phyloP scores from a whole-genome alignment of 352 stramenopile species.

The Pythium guiyangense region DNA sequence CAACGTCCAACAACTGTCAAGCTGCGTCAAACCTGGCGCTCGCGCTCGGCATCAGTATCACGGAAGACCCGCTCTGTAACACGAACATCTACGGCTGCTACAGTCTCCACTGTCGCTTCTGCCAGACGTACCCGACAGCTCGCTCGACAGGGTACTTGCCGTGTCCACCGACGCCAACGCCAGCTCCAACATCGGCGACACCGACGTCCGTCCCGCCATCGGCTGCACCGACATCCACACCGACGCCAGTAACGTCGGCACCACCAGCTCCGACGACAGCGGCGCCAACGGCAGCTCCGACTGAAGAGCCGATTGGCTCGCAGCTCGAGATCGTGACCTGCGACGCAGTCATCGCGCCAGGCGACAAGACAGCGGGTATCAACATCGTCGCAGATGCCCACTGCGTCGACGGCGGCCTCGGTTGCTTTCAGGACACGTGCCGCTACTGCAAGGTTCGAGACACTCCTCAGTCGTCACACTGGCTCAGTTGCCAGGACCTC shows the following conservation, averaged over 20 bases:
- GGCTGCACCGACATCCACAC: too few relatives aligned
- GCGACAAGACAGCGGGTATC: constrained; percentile 14
- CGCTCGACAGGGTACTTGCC: constrained; percentile 7
- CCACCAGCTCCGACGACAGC: background rate
- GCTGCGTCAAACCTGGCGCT: background rate
- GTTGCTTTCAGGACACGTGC: constrained; percentile 20
- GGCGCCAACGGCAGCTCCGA: background rate
- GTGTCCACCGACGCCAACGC: background rate
- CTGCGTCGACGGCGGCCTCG: constrained; percentile 19
- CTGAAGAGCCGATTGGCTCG: background rate
- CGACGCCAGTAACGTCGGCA: background rate
- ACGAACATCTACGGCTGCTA: background rate
- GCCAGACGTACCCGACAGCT: background rate
- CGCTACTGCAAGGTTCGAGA: constrained; percentile 20
- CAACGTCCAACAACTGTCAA: background rate
- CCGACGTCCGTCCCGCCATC: too few relatives aligned
- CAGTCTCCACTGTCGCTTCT: constrained; percentile 7
- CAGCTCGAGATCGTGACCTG: constrained; percentile 5
- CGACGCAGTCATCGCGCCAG: constrained; percentile 9
- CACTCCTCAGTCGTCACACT: background rate
- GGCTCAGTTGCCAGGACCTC: constrained; percentile 1
- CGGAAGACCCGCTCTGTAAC: constrained; percentile 1
- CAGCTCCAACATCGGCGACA: background rate
- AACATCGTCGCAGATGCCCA: constrained; percentile 8
- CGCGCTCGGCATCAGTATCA: constrained; percentile 4